Evolutionary conservation across 1,284 basidiomycete genomes (phyloP).

Genomic region (Melampsora larici-populina): DNA sequence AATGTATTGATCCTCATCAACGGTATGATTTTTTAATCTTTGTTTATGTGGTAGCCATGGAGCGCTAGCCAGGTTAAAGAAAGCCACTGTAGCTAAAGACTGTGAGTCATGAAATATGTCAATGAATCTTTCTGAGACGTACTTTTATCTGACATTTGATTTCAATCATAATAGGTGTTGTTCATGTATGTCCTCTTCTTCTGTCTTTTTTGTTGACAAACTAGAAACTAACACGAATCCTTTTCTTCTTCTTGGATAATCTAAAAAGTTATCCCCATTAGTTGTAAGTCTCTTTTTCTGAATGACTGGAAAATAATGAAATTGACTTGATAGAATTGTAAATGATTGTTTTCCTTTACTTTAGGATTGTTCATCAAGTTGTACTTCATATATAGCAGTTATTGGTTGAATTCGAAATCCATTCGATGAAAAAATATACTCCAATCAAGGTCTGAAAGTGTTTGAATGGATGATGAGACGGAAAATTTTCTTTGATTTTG

Average conservation of each 20-base stretch:
- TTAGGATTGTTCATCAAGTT: conserved; percentile 6
- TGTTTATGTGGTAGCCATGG: not conserved
- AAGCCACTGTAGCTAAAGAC: not conserved
- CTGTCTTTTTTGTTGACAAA: not conserved
- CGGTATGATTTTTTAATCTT: not conserved
- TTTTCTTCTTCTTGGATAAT: not conserved
- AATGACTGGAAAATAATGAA: no score
- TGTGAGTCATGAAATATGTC: not conserved
- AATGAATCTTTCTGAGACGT: not conserved
- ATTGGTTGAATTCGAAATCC: not conserved
- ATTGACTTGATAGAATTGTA: no score
- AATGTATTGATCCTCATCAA: not conserved
- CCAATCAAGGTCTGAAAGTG: no score
- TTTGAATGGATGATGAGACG: no score
- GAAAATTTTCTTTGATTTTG: no score
- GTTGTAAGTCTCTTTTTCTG: not conserved
- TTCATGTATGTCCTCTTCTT: not conserved
- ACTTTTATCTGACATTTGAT: not conserved
- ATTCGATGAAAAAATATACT: no score
- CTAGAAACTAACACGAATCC: not conserved
- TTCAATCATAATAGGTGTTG: not conserved
- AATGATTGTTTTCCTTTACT: not conserved
- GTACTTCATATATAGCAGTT: conserved; percentile 3
- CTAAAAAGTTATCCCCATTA: not conserved
- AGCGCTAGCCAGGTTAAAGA: not conserved